Conservation (phyloP, 2,329 filamentous ascomycete genomes). For the Chrysoporthe deuterocubensis region DNA sequence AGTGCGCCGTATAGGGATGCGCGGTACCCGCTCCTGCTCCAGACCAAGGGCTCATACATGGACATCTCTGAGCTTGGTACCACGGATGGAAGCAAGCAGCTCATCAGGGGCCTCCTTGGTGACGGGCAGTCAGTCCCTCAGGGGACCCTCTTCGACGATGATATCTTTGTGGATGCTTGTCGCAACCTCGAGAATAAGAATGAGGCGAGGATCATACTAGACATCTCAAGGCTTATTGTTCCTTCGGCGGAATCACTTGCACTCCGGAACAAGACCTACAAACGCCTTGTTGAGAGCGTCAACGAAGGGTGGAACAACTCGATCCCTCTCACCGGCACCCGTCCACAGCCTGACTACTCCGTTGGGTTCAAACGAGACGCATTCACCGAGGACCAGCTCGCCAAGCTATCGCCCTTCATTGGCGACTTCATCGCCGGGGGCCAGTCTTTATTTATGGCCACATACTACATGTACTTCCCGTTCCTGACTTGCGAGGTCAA, state of each 20-base stretch:
- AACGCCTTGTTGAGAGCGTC: neutral
- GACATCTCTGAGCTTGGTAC: slow-evolving; percentile 39
- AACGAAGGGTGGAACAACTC: neutral
- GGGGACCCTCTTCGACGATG: neutral
- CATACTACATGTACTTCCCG: slow-evolving; percentile 44
- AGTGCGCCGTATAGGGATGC: slow-evolving; percentile 41
- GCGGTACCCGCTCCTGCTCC: slow-evolving; percentile 43
- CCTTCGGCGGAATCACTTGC: slow-evolving; percentile 2
- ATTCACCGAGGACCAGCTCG: slow-evolving; percentile 48
- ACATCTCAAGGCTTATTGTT: neutral
- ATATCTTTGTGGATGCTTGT: neutral
- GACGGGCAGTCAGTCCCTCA: neutral
- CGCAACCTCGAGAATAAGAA: neutral
- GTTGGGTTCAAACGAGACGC: slow-evolving; percentile 34
- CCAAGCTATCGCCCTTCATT: slow-evolving; percentile 45
- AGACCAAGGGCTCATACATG: slow-evolving; percentile 47
- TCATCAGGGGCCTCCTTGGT: neutral
- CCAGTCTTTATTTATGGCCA: slow-evolving; percentile 49
- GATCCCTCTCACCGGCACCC: neutral
- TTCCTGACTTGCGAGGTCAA: slow-evolving; percentile 55
- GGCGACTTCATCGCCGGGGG: slow-evolving; percentile 39
- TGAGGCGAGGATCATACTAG: neutral
- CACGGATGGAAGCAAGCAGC: slow-evolving; percentile 18
- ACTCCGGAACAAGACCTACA: neutral
- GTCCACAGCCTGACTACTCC: neutral